Evolutionary conservation across 73 alveolate genomes (phyloP), one percentile per base, ranked within the genome.

Genomic region (Paramecium primaurelia): DNA sequence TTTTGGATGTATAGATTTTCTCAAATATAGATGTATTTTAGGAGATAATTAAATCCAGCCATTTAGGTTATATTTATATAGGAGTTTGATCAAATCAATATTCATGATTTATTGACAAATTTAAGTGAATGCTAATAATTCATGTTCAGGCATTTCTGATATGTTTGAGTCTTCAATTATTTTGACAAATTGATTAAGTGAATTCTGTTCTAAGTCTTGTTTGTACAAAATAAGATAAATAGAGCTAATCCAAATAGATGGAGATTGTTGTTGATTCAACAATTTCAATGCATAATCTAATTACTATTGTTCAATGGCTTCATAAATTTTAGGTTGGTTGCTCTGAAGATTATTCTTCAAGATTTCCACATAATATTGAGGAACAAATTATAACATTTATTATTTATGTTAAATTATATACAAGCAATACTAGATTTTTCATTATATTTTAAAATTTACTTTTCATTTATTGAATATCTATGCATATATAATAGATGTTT

Each of bases 331-430:
- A 22, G 25, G 32, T 22, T 49, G 58, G 4, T 49, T 44, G 16
- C 22, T 44, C 30, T 6, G 49, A 25, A 80, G 36, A 20, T 34
- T 6, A 3, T 42, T 10, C 34, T 49, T 44, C 34, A 80, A 36
- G 49, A 80, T 22, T 8, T 80, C 91, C 30, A 47, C 77, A 20
- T 80, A 36, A 44, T 80, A n/a, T 44, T 11, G 44, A 10, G 91
- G 91, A 10, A 80, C 91, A 22, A 80, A 18, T 64, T 64, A 64
- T 64, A 64, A 64, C 84, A 64, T 64, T 64, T 12, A 25, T 64
- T 54, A 64, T 32, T 32, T 1, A 64, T 64, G 28, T 64, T 54
- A 34, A 64, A 64, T 64, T 64, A 12, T 64, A 64, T 64, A 28
- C 22, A 64, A 64, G 49, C 25, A 64, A 64, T 64, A 8, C 51